These are phyloP conservation scores for Anisodus tanguticus DNA, from an alignment of 257 asterid species.

Conservation along the genomic window DNA sequence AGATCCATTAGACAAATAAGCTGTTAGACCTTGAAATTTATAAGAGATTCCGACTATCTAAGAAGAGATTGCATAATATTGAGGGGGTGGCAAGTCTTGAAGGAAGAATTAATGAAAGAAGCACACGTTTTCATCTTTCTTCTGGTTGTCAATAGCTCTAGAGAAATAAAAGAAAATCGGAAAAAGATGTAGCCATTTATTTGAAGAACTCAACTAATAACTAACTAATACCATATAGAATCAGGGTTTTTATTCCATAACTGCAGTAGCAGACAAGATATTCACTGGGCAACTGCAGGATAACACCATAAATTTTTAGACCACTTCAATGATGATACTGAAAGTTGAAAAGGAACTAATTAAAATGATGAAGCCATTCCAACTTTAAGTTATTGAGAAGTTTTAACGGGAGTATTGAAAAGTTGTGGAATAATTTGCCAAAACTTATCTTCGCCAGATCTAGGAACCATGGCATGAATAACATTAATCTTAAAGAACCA, in stretches of 20 bases:
- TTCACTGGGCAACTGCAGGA: neutral
- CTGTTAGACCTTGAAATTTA: neutral
- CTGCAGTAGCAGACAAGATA: neutral
- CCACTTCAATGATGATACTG: conserved; percentile 13
- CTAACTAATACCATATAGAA: conserved; percentile 9
- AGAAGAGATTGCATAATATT: neutral
- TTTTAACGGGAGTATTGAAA: neutral
- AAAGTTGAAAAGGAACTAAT: conserved; percentile 1
- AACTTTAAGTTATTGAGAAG: neutral
- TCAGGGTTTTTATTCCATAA: neutral
- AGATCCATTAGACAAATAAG: conserved; percentile 1
- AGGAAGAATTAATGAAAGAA: conserved; percentile 13
- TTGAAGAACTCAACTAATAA: conserved; percentile 8
- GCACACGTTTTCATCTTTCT: neutral
- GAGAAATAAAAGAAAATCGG: neutral
- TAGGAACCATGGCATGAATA: neutral
- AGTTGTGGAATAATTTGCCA: neutral
- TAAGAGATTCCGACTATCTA: neutral
- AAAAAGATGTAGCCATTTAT: neutral
- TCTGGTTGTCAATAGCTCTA: neutral
- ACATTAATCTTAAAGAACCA: conserved; percentile 8
- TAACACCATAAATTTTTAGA: neutral
- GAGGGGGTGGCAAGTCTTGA: neutral
- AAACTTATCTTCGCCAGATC: neutral
- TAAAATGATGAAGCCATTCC: conserved; percentile 13